A percentile compares a stretch with the other conserved stretches of the same genome.
Conservation (phyloP, 192 early-diverging fungal genomes). For the Linderina pennispora region DNA sequence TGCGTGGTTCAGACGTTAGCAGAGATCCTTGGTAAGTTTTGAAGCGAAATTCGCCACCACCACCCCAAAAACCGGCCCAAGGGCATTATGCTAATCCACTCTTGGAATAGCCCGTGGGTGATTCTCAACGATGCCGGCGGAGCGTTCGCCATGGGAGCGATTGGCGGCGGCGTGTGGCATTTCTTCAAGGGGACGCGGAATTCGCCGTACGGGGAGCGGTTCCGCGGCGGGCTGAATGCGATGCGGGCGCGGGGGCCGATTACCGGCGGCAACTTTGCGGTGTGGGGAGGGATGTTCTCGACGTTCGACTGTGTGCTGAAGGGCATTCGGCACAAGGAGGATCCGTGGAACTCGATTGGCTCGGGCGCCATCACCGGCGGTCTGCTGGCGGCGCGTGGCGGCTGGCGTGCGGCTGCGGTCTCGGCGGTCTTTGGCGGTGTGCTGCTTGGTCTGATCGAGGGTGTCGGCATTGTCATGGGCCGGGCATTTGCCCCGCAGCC, state of each 20-base stretch:
- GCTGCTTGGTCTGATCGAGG: constrained; percentile 93
- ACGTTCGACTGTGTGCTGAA: constrained; percentile 95
- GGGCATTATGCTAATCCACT: too few relatives aligned
- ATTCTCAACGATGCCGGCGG: constrained; percentile 80
- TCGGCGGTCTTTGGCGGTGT: constrained; percentile 91
- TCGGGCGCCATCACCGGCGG: constrained; percentile 95
- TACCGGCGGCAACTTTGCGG: constrained; percentile 97
- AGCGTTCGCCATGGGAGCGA: constrained; percentile 93
- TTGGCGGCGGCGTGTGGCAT: constrained; percentile 95
- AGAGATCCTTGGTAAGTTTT: neutral
- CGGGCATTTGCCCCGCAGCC: constrained; percentile 60
- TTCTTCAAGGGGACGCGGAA: constrained; percentile 98
- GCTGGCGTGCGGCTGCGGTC: constrained; percentile 64
- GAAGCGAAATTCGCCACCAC: too few relatives aligned
- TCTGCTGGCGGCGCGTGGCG: constrained; percentile 82
- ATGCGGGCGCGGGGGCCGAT: constrained; percentile 94
- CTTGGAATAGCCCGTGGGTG: constrained; percentile 76
- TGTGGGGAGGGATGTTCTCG: constrained; percentile 98
- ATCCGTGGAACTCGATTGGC: constrained; percentile 96
- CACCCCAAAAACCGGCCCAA: too few relatives aligned
- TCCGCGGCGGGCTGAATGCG: constrained; percentile 76
- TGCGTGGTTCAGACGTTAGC: neutral
- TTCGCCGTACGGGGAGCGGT: constrained; percentile 91
- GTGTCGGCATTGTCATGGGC: constrained; percentile 76
- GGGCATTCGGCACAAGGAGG: constrained; percentile 94